Conservation (phyloP, 345 rosid species). For the Heritiera fomes region DNA sequence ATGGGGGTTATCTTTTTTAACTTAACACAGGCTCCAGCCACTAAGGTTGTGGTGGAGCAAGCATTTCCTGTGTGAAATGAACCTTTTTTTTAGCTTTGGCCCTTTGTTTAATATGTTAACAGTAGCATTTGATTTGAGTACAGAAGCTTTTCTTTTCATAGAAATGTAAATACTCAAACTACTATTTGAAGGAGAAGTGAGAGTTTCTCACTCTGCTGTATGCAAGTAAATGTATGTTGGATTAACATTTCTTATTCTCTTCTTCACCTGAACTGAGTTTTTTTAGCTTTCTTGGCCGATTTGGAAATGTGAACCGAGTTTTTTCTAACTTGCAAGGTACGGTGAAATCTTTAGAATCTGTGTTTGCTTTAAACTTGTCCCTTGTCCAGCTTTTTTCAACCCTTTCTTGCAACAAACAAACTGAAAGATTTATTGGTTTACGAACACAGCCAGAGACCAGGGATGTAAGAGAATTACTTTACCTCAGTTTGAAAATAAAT, state of each 20-base stretch:
- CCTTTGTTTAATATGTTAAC: conserved; percentile 6
- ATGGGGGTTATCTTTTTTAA: background rate
- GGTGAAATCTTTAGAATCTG: background rate
- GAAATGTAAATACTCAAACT: conserved; percentile 12
- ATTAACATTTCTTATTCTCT: background rate
- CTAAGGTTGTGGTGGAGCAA: conserved; percentile 14
- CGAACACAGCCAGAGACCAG: too few relatives aligned
- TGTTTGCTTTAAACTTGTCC: background rate
- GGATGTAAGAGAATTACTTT: too few relatives aligned
- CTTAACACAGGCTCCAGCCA: background rate
- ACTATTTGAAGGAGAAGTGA: background rate
- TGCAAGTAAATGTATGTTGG: conserved; percentile 17
- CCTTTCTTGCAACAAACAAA: too few relatives aligned
- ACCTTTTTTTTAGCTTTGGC: background rate
- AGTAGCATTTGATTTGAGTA: background rate
- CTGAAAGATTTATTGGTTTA: too few relatives aligned
- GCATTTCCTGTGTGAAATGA: conserved; percentile 34
- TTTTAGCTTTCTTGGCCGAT: background rate
- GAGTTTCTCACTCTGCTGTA: conserved; percentile 9
- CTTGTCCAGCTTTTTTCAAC: background rate
- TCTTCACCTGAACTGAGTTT: background rate
- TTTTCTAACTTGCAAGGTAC: background rate
- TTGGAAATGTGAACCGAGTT: background rate
- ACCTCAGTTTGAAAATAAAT: too few relatives aligned
- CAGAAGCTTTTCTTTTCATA: background rate